Evolutionary conservation across 306 rosid species (phyloP).

Genomic region (Pterocarpus santalinus): DNA sequence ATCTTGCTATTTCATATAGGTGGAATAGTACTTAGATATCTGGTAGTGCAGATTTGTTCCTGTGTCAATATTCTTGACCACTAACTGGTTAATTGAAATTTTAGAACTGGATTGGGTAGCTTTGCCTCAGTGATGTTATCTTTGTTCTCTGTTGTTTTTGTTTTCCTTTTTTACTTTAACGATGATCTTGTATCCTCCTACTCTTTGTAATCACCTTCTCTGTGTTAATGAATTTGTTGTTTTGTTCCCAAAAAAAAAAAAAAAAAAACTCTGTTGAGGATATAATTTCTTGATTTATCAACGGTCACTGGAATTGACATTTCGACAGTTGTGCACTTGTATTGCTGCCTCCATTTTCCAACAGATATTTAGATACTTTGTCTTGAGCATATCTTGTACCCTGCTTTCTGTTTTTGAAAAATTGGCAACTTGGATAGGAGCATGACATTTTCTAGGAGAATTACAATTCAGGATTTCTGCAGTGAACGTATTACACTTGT

Average conservation of each 20-base stretch:
- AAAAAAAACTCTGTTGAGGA: background rate
- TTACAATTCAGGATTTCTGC: slow-evolving; percentile 3
- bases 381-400: background rate
- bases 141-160: slow-evolving; percentile 6
- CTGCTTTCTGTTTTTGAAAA: background rate
- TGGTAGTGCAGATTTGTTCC: slow-evolving; percentile 1
- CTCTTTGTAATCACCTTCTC: slow-evolving; percentile 1
- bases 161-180: background rate
- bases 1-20: background rate
- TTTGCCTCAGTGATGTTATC: slow-evolving; percentile 19
- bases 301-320: background rate
- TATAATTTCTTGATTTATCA: slow-evolving; percentile 19
- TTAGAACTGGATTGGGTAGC: background rate
- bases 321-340: background rate
- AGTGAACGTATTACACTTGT: background rate
- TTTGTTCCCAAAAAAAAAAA: background rate
- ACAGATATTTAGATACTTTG: slow-evolving; percentile 2
- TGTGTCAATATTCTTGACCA: background rate
- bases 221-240: background rate
- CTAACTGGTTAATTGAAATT: background rate
- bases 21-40: background rate
- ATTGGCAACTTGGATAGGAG: background rate
- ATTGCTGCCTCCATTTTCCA: slow-evolving; percentile 19
- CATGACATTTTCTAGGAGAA: background rate
- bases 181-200: background rate